Evolutionary conservation across 257 asterid species (phyloP).

Genomic region (Vinca minor): DNA sequence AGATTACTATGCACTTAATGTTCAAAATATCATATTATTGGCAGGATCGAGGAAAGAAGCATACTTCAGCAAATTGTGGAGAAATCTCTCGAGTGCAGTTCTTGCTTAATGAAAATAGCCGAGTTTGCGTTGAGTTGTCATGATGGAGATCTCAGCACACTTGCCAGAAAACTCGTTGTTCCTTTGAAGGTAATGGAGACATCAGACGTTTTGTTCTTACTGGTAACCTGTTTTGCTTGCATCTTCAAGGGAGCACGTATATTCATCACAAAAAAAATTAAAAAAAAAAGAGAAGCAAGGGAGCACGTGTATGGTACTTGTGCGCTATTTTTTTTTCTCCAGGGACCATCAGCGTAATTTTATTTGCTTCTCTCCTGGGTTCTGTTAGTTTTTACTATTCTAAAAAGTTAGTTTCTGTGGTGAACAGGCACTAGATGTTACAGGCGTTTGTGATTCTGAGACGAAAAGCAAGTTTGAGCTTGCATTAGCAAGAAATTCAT

Average conservation of each 20-base stretch:
- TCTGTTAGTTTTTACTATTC: neutral
- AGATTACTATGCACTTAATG: constrained; percentile 12
- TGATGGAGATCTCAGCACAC: constrained; percentile 48
- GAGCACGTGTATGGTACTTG: neutral
- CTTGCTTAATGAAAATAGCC: constrained; percentile 39
- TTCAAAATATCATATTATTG: constrained; percentile 16
- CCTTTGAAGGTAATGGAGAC: constrained; percentile 64
- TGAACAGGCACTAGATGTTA: constrained; percentile 56
- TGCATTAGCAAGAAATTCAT: constrained; percentile 62
- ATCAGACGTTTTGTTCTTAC: constrained; percentile 13
- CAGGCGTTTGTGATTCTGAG: constrained; percentile 41
- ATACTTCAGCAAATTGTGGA: constrained; percentile 51
- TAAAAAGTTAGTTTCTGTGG: constrained; percentile 14
- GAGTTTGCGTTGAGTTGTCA: constrained; percentile 41
- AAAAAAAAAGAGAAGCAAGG: no score
- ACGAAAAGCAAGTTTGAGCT: constrained; percentile 46
- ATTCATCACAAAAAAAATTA: no score
- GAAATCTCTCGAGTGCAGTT: constrained; percentile 47
- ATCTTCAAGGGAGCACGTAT: constrained; percentile 2
- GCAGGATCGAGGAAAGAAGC: constrained; percentile 68
- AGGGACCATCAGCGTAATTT: neutral
- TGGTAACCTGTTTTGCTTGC: constrained; percentile 1
- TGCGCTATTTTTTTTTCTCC: neutral
- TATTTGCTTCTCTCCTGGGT: neutral
- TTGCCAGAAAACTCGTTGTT: constrained; percentile 37